Evolutionary conservation across 1,139 yeast species (phyloP), one percentile per base, ranked within the genome.

Genomic region (Suhomyces bolitotheri): DNA sequence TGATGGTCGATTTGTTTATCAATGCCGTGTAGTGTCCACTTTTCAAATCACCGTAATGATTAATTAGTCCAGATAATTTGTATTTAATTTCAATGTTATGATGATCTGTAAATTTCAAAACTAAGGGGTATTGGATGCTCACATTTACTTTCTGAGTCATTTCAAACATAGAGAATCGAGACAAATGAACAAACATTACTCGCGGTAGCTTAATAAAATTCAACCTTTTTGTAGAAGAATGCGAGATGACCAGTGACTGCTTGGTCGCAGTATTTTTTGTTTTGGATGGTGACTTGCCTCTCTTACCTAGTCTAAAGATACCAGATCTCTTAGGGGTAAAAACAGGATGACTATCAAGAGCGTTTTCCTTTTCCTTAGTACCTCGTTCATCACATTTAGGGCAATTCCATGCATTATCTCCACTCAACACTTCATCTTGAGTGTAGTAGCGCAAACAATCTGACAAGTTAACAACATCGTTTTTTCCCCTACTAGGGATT

Each of bases 351-450:
- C 51, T 51, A 34, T 66, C 72, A 23, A 66, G 51, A 2, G 53
- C 47, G 25, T 36, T 36, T 13, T 30, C 40, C 4, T 22, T 35
- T 22, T 25, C 23, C 16, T 36, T 24, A 6, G 14, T 4, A 16
- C 31, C 31, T 3, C 15, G 23, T 7, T 31, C 25, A 29, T 66
- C 63, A 62, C 94, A 84, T 36, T 72, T 71, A 2, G 92, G 87
- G 60, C 94, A 84, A 43, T 76, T 71, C 94, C 94, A 84, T 7
- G 86, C 83, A 56, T 84, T 82, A 20, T 82, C 89, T 12, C 85
- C 88, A 8, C 77, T 72, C 34, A 84, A 59, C 1, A 80, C 58
- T 55, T 84, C 94, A 41, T 83, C 86, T 41, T 75, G 75, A 1
- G 84, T 80, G 53, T 79, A 83, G 54, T 80, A 73, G 29, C 74